Base-by-base conservation (phyloP, 75 land plant genomes). In the Chamaecyparis obtusa region DNA sequence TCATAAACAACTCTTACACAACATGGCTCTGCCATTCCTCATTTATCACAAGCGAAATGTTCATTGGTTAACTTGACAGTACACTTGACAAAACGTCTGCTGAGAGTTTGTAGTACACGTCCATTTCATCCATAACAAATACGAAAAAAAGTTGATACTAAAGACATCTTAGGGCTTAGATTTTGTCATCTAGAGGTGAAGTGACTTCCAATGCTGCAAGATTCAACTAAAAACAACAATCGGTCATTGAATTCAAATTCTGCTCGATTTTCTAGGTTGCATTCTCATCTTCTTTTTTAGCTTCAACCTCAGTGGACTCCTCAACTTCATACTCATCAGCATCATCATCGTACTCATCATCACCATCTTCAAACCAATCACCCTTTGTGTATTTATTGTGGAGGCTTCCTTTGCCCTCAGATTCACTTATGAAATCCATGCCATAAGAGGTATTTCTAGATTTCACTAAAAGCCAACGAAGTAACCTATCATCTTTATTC, bases 391-490 rank as follows among this genome's bases (percentile, higher is more conserved):
- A 74, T 11, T 87, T 80, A 19, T 16, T 44, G 11, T 35, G 44
- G 24, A 79, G 27, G 33, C 87, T 84, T 24, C 41, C 51, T 60
- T 83, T 88, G 2, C 55, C 80, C 39, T 88, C 92, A 30, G 87
- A 91, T 43, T 91, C 92, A 48, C 35, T 60, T 5, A 87, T 55
- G 84, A 85, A 87, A 30, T 91, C 92, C 78, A 74, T 1, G 10
- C 92, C 94, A 83, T 83, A 89, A 76, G 87, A 82, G 3, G 88
- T 85, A 86, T 88, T 89, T 60, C 97, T 89, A 89, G 92, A 93
- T 79, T 92, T 96, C 24, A 95, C 93, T 30, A 97, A 30, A 83
- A 95, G 89, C 98, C 98, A 96, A 14, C 98, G 94, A 83, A 97
- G 88, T 10, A 97, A 84, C 2, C 94, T 88, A 54, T 96, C 95